These are phyloP conservation scores for Penicillium flavigenum DNA, from an alignment of 495 filamentous ascomycete genomes.

Conservation along the genomic window DNA sequence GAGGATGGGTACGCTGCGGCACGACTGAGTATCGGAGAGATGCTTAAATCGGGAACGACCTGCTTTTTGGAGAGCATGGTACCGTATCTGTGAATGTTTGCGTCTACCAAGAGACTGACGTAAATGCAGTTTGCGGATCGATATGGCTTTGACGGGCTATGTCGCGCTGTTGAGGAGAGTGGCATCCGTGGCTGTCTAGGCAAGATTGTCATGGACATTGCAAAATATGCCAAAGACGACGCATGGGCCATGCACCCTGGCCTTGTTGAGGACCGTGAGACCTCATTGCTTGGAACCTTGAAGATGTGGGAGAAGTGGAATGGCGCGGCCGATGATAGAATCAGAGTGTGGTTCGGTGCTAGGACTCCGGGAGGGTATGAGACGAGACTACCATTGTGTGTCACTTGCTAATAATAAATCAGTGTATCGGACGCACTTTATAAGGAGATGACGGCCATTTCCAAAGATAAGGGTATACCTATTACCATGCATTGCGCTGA, in stretches of 20 bases:
- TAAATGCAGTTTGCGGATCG: slow-evolving; percentile 43
- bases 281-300: slow-evolving; percentile 42
- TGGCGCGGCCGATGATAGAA: slow-evolving; percentile 45
- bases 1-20: slow-evolving; percentile 51
- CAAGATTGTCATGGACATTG: slow-evolving; percentile 42
- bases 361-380: slow-evolving; percentile 49
- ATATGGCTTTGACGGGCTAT: slow-evolving; percentile 48
- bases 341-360: slow-evolving; percentile 53
- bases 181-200: slow-evolving; percentile 51
- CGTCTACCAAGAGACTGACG: not conserved
- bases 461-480: slow-evolving; percentile 42
- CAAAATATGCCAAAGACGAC: slow-evolving; percentile 44
- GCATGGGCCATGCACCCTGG: slow-evolving; percentile 53
- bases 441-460: slow-evolving; percentile 45
- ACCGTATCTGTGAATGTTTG: not conserved
- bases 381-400: not conserved
- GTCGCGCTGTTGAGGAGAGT: slow-evolving; percentile 46
- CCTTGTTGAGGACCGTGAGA: slow-evolving; percentile 45
- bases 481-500: slow-evolving; percentile 47
- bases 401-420: slow-evolving; percentile 2
- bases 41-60: slow-evolving; percentile 52
- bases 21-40: slow-evolving; percentile 48
- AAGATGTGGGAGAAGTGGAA: slow-evolving; percentile 51
- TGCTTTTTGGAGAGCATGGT: slow-evolving; percentile 54
- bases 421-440: slow-evolving; percentile 48